Base-by-base conservation (phyloP, 106 monocot genomes). In the Alisma plantagoaquatica region DNA sequence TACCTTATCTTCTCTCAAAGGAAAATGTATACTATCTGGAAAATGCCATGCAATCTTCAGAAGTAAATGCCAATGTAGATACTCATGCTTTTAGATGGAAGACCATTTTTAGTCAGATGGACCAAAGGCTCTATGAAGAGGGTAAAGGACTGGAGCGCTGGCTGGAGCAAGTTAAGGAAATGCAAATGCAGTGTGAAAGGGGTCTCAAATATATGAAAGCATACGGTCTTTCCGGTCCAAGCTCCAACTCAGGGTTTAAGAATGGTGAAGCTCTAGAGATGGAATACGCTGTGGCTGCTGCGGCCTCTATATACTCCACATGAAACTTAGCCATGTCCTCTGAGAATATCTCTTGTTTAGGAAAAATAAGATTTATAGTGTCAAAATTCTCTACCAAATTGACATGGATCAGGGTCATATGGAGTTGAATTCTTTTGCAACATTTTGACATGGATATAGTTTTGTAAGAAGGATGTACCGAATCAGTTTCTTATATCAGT, bases 271-370 rank as follows among this genome's bases (percentile, higher is more conserved):
- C 53, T 31, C 41, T 54, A 10, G 77, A 91, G 33, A 61, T 30
- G 27, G 80, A 77, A 50, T 57, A 48, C 49, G 80, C 77, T 18
- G 72, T 65, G 38, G 84, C 90, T 47, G 84, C 90, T 29, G 90
- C 90, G 18, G 90, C 90, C 43, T 91, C 90, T 29, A 71, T 91
- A 41, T 84, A 91, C 54, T 91, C 90, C 9, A 81, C 84, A 31
- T 72, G 84, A 59, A 81, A 63, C 63, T 52, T 91, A 49, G 68
- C 77, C 56, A 71, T 75, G 71, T 74, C 68, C 15, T 59, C 53
- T 42, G 68, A 77, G 51, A 80, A 89, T 29, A 45, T 71, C 42
- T 53, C 83, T 19, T 80, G 70, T 41, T 76, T 62, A n/a, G n/a
- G n/a, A n/a, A n/a, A n/a, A n/a, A n/a, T n/a, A n/a, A n/a, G n/a